phyloP scores from a whole-genome alignment of 2,329 filamentous ascomycete genomes.

The Aspergillus sclerotialis region DNA sequence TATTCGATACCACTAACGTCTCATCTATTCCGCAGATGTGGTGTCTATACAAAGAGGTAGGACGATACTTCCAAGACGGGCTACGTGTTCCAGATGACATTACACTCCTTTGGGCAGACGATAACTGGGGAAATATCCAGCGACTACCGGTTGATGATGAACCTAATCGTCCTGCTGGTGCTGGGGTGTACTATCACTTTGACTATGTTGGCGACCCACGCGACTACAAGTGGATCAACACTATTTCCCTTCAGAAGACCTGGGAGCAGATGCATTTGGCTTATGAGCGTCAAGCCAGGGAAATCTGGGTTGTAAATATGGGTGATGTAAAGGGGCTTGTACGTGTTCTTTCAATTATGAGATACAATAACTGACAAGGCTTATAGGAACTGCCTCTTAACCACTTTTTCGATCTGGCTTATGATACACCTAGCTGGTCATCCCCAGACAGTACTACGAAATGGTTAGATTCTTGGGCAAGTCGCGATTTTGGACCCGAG shows the following conservation, averaged over 20 bases:
- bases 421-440: slow-evolving; percentile 54
- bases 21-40: slow-evolving; percentile 59
- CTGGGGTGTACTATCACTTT: slow-evolving; percentile 56
- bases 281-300: slow-evolving; percentile 50
- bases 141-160: slow-evolving; percentile 56
- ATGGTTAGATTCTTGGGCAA: slow-evolving; percentile 53
- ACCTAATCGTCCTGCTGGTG: slow-evolving; percentile 52
- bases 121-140: slow-evolving; percentile 62
- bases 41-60: slow-evolving; percentile 70
- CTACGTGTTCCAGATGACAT: slow-evolving; percentile 59
- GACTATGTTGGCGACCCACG: slow-evolving; percentile 57
- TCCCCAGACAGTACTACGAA: slow-evolving; percentile 45
- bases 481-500: slow-evolving; percentile 50
- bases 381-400: slow-evolving; percentile 54
- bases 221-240: slow-evolving; percentile 60
- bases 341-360: slow-evolving; percentile 4
- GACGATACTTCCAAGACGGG: slow-evolving; percentile 60
- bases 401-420: slow-evolving; percentile 63
- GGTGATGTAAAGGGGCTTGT: slow-evolving; percentile 58
- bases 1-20: slow-evolving; percentile 46
- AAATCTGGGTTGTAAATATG: slow-evolving; percentile 62
- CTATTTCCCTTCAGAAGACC: slow-evolving; percentile 57
- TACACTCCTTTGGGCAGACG: slow-evolving; percentile 62
- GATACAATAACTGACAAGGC: neutral
- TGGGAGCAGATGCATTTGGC: slow-evolving; percentile 60